These are phyloP conservation scores for Coniochaeta sp. DNA, from an alignment of 2,329 filamentous ascomycete species.

Conservation along the genomic window DNA sequence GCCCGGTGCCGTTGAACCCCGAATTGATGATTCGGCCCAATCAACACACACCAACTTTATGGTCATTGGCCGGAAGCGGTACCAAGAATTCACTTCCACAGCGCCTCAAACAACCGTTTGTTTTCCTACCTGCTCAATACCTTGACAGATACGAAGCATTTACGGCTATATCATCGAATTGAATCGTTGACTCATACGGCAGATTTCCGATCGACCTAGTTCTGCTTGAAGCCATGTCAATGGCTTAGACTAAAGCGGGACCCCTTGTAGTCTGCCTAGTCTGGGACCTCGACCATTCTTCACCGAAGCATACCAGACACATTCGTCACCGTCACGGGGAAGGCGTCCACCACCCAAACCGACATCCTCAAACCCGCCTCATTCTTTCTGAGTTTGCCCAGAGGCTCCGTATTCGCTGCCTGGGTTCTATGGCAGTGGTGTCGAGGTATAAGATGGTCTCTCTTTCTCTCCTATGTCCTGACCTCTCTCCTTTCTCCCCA, in stretches of 20 bases:
- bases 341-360: neutral
- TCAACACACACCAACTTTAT: neutral
- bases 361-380: neutral
- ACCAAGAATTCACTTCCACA: neutral
- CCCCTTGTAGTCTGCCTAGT: neutral
- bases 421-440: neutral
- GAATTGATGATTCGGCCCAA: neutral
- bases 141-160: neutral
- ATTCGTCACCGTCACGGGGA: neutral
- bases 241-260: neutral
- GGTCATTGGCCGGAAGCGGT: neutral
- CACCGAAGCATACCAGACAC: neutral
- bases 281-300: neutral
- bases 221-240: neutral
- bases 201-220: neutral
- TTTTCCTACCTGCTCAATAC: neutral
- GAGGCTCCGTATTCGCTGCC: neutral
- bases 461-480: neutral
- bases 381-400: neutral
- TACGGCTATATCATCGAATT: neutral
- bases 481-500: neutral
- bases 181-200: neutral
- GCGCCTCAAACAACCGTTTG: neutral
- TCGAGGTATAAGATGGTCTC: neutral
- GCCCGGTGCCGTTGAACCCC: neutral